phyloP scores from a whole-genome alignment of 83 land plant species.

The Picea abies region DNA sequence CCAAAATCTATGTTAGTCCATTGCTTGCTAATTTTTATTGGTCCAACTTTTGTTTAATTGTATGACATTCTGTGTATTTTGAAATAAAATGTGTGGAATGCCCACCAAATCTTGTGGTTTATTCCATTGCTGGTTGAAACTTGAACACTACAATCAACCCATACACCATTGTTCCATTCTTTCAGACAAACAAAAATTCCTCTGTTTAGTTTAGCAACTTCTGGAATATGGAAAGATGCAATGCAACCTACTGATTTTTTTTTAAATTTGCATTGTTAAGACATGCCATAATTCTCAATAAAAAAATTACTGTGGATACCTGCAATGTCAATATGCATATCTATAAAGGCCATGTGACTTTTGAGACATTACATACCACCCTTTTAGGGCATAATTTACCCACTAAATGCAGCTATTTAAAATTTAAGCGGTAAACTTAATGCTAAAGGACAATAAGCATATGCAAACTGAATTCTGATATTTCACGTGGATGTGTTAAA shows the following conservation, averaged over 20 bases:
- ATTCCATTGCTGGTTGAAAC: not conserved
- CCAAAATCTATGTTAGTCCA: not conserved
- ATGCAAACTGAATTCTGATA: too few relatives aligned
- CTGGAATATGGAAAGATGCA: not conserved
- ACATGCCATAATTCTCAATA: too few relatives aligned
- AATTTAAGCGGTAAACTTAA: too few relatives aligned
- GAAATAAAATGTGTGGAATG: not conserved
- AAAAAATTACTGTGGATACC: too few relatives aligned
- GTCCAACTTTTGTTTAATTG: not conserved
- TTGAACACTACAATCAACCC: not conserved
- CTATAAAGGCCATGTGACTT: too few relatives aligned
- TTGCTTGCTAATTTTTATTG: not conserved
- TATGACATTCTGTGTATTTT: not conserved
- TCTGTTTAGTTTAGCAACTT: not conserved
- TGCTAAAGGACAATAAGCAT: too few relatives aligned
- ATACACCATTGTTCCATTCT: not conserved
- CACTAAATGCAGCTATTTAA: too few relatives aligned
- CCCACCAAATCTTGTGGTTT: not conserved
- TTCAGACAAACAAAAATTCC: not conserved
- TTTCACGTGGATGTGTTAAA: too few relatives aligned
- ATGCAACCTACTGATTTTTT: not conserved
- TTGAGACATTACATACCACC: too few relatives aligned
- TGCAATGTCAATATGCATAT: too few relatives aligned
- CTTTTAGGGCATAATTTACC: too few relatives aligned
- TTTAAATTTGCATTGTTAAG: too few relatives aligned